phyloP scores from a whole-genome alignment of 441 rosid species.

The Gossypium gossypioides region DNA sequence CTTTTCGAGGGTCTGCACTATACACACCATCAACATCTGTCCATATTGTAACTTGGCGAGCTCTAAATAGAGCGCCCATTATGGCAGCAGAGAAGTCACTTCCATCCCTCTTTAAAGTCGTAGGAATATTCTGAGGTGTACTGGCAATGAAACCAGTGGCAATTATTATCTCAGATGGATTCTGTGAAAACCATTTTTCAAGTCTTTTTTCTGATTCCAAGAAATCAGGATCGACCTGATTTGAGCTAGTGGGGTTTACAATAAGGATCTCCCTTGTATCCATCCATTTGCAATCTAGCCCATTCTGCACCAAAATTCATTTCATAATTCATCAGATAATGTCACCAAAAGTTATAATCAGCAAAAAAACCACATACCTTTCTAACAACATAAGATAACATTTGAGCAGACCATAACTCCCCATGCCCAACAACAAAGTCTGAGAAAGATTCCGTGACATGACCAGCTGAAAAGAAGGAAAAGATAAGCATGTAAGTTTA shows the following conservation, averaged over 20 bases:
- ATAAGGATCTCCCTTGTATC: conserved; percentile 90
- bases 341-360: not conserved
- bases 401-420: conserved; percentile 95
- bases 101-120: conserved; percentile 95
- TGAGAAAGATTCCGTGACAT: conserved; percentile 86
- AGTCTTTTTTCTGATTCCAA: conserved; percentile 64
- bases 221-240: conserved; percentile 93
- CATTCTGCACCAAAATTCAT: conserved; percentile 39
- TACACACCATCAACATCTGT: conserved; percentile 93
- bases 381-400: conserved; percentile 70
- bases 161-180: conserved; percentile 50
- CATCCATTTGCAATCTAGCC: conserved; percentile 82
- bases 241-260: conserved; percentile 68
- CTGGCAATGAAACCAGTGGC: conserved; percentile 98
- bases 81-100: conserved; percentile 98
- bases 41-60: conserved; percentile 87
- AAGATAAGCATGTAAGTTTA: conserved; percentile 6
- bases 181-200: conserved; percentile 65
- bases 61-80: conserved; percentile 78
- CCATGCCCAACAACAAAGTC: conserved; percentile 95
- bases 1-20: conserved; percentile 97
- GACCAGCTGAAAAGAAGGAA: conserved; percentile 62
- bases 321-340: conserved; percentile 8
- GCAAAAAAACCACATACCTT: conserved; percentile 38
- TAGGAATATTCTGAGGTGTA: conserved; percentile 84